Percentiles rank a stretch among this genome's conserved stretches.
Evolutionary conservation across 1,139 yeast species (phyloP).

Genomic region (Scheffersomyces titani): DNA sequence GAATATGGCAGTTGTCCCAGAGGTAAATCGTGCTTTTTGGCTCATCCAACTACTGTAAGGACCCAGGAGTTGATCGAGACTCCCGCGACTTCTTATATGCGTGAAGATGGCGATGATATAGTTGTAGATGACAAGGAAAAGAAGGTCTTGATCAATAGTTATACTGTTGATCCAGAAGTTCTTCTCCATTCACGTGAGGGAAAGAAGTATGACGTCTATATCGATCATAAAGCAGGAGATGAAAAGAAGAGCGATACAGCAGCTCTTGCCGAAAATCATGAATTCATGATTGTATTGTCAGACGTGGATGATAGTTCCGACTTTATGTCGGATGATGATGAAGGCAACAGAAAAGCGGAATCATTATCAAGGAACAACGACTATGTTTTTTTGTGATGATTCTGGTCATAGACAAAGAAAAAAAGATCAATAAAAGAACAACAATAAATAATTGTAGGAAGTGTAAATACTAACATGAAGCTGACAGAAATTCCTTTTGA

Average conservation of each 20-base stretch:
- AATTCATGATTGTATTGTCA: constrained; percentile 22
- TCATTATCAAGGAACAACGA: neutral
- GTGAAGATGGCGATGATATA: constrained; percentile 27
- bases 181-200: constrained; percentile 21
- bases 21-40: constrained; percentile 48
- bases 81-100: constrained; percentile 16
- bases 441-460: neutral
- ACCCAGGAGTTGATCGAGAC: constrained; percentile 30
- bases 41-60: constrained; percentile 41
- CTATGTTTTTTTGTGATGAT: neutral
- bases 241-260: neutral
- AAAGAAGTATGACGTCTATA: constrained; percentile 30
- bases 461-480: neutral
- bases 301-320: constrained; percentile 18
- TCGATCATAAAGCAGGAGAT: constrained; percentile 18
- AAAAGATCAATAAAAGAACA: neutral
- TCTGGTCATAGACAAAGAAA: neutral
- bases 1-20: constrained; percentile 59
- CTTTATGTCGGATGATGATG: neutral
- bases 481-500: neutral
- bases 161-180: constrained; percentile 31
- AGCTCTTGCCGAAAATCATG: neutral
- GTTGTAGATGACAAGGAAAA: constrained; percentile 27
- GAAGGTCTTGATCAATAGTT: constrained; percentile 31
- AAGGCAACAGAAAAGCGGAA: neutral